Conservation (phyloP, 805 yeast species). For the Wickerhamiella bombiphila region DNA sequence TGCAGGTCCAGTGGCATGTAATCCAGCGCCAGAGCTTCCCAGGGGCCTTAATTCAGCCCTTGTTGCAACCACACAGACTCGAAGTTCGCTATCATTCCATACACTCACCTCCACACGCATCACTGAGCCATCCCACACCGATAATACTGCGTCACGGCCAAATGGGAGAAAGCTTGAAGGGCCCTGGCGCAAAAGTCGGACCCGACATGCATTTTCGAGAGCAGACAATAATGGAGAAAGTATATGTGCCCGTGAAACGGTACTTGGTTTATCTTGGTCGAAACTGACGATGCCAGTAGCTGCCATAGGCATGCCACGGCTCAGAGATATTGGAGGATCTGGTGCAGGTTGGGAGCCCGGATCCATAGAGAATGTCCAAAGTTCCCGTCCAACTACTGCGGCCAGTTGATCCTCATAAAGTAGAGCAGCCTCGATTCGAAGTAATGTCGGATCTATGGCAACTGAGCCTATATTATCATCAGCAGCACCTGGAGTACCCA, state of each 20-base stretch:
- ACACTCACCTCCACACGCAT: slow-evolving; percentile 11
- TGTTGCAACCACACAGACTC: slow-evolving; percentile 10
- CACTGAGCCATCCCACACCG: slow-evolving; percentile 11
- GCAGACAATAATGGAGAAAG: slow-evolving; percentile 15
- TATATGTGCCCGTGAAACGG: too few relatives aligned
- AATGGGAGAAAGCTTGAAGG: slow-evolving; percentile 11
- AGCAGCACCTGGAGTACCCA: too few relatives aligned
- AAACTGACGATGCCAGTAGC: slow-evolving; percentile 13
- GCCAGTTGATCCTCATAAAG: slow-evolving; percentile 8
- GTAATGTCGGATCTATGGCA: too few relatives aligned
- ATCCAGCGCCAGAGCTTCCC: slow-evolving; percentile 4
- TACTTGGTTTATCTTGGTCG: too few relatives aligned
- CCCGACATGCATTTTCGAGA: slow-evolving; percentile 10
- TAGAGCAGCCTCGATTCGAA: slow-evolving; percentile 13
- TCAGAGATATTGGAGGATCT: slow-evolving; percentile 1
- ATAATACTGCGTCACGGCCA: slow-evolving; percentile 10
- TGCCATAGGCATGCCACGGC: slow-evolving; percentile 1
- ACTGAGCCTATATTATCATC: too few relatives aligned
- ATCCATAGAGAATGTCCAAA: slow-evolving; percentile 15
- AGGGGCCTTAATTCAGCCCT: slow-evolving; percentile 10
- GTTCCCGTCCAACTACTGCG: slow-evolving; percentile 13
- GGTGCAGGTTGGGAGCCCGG: neutral
- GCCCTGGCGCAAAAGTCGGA: slow-evolving; percentile 10
- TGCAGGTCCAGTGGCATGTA: slow-evolving; percentile 5
- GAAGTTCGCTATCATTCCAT: slow-evolving; percentile 11